phyloP scores from a whole-genome alignment of 176 grass and related monocot genomes.

The Bothriochloa decipiens region DNA sequence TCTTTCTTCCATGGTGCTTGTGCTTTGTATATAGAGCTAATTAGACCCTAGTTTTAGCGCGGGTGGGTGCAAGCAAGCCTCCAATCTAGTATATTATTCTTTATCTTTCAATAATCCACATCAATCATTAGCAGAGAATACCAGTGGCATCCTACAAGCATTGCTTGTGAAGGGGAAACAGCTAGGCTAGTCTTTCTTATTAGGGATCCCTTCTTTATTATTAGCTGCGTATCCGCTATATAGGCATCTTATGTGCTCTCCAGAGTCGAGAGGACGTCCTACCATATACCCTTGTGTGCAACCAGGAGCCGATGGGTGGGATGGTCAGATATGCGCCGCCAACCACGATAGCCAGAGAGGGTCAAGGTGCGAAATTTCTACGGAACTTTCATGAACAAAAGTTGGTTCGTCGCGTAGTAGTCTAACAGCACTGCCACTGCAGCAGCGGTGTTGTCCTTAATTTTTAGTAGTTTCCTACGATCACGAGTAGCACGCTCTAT shows the following conservation, averaged over 20 bases:
- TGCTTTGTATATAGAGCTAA: too few relatives aligned
- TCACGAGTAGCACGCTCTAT: too few relatives aligned
- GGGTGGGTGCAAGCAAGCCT: not conserved
- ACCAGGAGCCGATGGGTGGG: too few relatives aligned
- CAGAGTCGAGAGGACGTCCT: too few relatives aligned
- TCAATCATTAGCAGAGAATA: not conserved
- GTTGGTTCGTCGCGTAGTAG: too few relatives aligned
- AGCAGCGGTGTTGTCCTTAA: not conserved
- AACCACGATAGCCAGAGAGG: too few relatives aligned
- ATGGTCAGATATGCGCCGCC: too few relatives aligned
- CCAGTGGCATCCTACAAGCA: not conserved
- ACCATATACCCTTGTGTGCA: not conserved
- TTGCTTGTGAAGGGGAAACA: conserved; percentile 13
- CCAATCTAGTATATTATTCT: not conserved
- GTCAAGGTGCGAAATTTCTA: not conserved
- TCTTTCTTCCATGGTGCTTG: too few relatives aligned
- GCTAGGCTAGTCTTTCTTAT: not conserved
- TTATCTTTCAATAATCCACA: not conserved
- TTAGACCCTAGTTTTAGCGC: too few relatives aligned
- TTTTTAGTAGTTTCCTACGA: not conserved
- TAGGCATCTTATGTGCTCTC: too few relatives aligned
- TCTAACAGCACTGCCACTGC: too few relatives aligned
- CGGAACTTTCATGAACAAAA: not conserved
- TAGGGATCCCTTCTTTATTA: too few relatives aligned
- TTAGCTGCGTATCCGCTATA: not conserved